Evolutionary conservation across 169 alveolate genomes (phyloP).

Genomic region (Cryptosporidium tyzzeri): DNA sequence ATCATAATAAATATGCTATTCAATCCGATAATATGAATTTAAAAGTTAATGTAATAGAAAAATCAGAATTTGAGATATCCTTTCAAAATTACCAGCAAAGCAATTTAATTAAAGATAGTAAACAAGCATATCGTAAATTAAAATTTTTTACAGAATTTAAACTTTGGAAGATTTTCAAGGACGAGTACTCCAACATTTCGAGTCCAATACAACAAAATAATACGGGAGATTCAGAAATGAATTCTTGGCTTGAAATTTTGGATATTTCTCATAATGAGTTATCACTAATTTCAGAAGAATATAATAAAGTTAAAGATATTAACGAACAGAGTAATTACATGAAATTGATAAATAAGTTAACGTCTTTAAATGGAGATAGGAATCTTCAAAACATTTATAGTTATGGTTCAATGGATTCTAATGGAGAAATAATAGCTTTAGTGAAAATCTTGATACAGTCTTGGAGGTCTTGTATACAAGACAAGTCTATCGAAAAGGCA

Average conservation of each 20-base stretch:
- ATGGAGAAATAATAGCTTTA: slow-evolving; percentile 19
- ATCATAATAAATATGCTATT: slow-evolving; percentile 35
- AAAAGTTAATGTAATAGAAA: not conserved
- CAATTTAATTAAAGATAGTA: not conserved
- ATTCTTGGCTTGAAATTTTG: slow-evolving; percentile 50
- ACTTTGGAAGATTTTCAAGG: slow-evolving; percentile 25
- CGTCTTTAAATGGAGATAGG: not conserved
- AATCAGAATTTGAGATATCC: not conserved
- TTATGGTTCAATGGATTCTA: not conserved
- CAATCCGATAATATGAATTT: not conserved
- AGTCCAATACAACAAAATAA: not conserved
- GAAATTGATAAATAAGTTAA: not conserved
- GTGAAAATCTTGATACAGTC: slow-evolving; percentile 13
- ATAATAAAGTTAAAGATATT: not conserved
- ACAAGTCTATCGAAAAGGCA: slow-evolving; percentile 4
- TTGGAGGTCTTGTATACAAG: slow-evolving; percentile 20
- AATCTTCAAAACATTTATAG: not conserved
- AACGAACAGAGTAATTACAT: not conserved
- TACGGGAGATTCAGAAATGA: slow-evolving; percentile 3
- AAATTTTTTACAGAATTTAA: slow-evolving; percentile 47
- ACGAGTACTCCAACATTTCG: not conserved
- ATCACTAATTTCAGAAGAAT: slow-evolving; percentile 41
- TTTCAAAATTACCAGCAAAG: not conserved
- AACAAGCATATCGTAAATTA: not conserved
- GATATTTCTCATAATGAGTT: slow-evolving; percentile 48